These are phyloP conservation scores for Diplocarpon mali DNA, from an alignment of 2,329 filamentous ascomycete species.

Conservation along the genomic window DNA sequence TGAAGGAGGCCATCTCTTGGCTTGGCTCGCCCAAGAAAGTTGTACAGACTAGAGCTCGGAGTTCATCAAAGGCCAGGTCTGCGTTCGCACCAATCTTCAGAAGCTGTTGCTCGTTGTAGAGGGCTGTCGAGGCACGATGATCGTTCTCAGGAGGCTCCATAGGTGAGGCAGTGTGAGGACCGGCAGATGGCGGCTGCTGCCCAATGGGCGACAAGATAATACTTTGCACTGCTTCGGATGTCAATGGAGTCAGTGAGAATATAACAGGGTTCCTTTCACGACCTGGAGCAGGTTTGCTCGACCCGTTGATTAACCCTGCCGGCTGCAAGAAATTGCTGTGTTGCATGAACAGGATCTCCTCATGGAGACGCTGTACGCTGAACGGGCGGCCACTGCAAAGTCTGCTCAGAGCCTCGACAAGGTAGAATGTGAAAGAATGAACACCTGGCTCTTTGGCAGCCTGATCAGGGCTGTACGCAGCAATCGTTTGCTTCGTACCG, in stretches of 20 bases:
- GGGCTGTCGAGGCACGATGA: slow-evolving; percentile 11
- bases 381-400: slow-evolving; percentile 44
- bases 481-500: slow-evolving; percentile 51
- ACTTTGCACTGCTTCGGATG: slow-evolving; percentile 40
- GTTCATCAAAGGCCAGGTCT: slow-evolving; percentile 50
- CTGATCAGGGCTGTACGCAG: slow-evolving; percentile 45
- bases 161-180: slow-evolving; percentile 26
- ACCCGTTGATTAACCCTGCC: slow-evolving; percentile 36
- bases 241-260: slow-evolving; percentile 45
- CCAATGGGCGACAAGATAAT: slow-evolving; percentile 37
- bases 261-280: slow-evolving; percentile 36
- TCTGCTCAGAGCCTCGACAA: slow-evolving; percentile 44
- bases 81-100: slow-evolving; percentile 25
- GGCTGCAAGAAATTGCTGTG: slow-evolving; percentile 33
- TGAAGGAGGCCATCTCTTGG: slow-evolving; percentile 54
- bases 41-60: slow-evolving; percentile 53
- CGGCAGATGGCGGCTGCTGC: slow-evolving; percentile 17
- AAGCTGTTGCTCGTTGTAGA: slow-evolving; percentile 16
- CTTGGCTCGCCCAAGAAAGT: slow-evolving; percentile 56
- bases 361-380: slow-evolving; percentile 42
- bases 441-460: slow-evolving; percentile 33
- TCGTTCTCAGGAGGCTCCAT: slow-evolving; percentile 22
- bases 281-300: slow-evolving; percentile 26
- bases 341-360: slow-evolving; percentile 36
- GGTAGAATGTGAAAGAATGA: slow-evolving; percentile 47